Evolutionary conservation across 2,329 filamentous ascomycete species (phyloP).

Genomic region (Aspergillus spinulosporus): DNA sequence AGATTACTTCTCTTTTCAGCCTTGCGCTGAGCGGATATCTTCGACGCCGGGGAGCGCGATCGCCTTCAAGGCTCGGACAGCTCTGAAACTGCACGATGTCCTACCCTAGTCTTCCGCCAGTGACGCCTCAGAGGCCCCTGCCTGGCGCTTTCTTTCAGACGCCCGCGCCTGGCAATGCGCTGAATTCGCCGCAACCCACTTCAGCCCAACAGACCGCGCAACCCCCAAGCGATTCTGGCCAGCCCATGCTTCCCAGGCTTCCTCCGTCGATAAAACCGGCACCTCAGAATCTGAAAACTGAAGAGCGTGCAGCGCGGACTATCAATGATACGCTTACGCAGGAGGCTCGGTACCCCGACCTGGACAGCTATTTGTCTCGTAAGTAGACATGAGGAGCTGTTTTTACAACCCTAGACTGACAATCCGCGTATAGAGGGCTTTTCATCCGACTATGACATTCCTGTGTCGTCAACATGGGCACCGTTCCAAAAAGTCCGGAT

Average conservation of each 20-base stretch:
- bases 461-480: conserved; percentile 68
- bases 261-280: conserved; percentile 42
- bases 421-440: conserved; percentile 65
- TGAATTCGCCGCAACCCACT: conserved; percentile 36
- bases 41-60: conserved; percentile 29
- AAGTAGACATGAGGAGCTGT: conserved; percentile 46
- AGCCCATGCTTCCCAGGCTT: conserved; percentile 35
- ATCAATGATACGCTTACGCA: conserved; percentile 76
- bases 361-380: conserved; percentile 89
- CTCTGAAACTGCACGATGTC: conserved; percentile 39
- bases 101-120: conserved; percentile 39
- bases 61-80: conserved; percentile 3
- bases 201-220: conserved; percentile 28
- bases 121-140: conserved; percentile 43
- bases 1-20: conserved; percentile 9
- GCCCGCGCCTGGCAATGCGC: conserved; percentile 39
- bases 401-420: conserved; percentile 28
- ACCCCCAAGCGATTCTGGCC: conserved; percentile 32
- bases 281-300: conserved; percentile 61
- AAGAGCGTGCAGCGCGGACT: conserved; percentile 77
- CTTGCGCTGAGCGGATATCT: conserved; percentile 22
- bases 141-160: conserved; percentile 46
- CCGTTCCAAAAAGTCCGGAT: conserved; percentile 86
- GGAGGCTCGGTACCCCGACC: conserved; percentile 80
- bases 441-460: conserved; percentile 87